Percentiles rank a stretch among this genome's conserved stretches.
phyloP scores from a whole-genome alignment of 768 basidiomycete genomes.

The Harrya chromipes region DNA sequence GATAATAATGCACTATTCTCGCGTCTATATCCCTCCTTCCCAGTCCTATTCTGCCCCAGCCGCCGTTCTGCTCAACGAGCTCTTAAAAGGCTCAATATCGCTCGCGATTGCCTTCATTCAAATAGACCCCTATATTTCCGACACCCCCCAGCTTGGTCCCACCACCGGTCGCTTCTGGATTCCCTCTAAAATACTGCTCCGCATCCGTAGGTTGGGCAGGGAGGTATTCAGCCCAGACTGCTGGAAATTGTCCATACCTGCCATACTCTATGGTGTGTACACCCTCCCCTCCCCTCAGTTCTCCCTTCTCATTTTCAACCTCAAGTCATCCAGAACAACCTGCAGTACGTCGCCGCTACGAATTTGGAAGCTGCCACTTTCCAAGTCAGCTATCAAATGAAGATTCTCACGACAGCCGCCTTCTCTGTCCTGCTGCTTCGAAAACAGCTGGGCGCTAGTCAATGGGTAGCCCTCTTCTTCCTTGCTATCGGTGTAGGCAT shows the following conservation, averaged over 20 bases:
- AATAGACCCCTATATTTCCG: slow-evolving; percentile 40
- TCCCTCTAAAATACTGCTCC: slow-evolving; percentile 36
- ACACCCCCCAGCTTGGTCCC: slow-evolving; percentile 30
- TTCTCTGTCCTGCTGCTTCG: slow-evolving; percentile 83
- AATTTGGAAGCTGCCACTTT: slow-evolving; percentile 96
- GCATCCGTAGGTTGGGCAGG: slow-evolving; percentile 54
- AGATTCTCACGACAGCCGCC: slow-evolving; percentile 89
- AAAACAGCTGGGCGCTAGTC: slow-evolving; percentile 64
- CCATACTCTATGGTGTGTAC: slow-evolving; percentile 78
- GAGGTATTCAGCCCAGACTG: slow-evolving; percentile 89
- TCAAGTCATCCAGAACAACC: slow-evolving; percentile 86
- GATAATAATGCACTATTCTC: slow-evolving; percentile 96
- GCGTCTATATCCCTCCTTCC: slow-evolving; percentile 73
- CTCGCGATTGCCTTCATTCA: slow-evolving; percentile 76
- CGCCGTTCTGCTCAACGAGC: slow-evolving; percentile 91
- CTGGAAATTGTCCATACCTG: slow-evolving; percentile 97
- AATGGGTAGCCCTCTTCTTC: slow-evolving; percentile 84
- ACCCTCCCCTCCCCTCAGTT: background rate
- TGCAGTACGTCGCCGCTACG: slow-evolving; percentile 92
- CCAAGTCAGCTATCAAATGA: slow-evolving; percentile 97
- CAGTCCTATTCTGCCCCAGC: slow-evolving; percentile 88
- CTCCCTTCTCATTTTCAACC: background rate
- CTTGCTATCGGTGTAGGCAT: slow-evolving; percentile 88
- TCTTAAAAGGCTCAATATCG: slow-evolving; percentile 89
- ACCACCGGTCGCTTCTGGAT: slow-evolving; percentile 36